Percentiles rank a stretch among this genome's conserved stretches.
phyloP scores from a whole-genome alignment of 805 yeast genomes.

The Candida schatavii region DNA sequence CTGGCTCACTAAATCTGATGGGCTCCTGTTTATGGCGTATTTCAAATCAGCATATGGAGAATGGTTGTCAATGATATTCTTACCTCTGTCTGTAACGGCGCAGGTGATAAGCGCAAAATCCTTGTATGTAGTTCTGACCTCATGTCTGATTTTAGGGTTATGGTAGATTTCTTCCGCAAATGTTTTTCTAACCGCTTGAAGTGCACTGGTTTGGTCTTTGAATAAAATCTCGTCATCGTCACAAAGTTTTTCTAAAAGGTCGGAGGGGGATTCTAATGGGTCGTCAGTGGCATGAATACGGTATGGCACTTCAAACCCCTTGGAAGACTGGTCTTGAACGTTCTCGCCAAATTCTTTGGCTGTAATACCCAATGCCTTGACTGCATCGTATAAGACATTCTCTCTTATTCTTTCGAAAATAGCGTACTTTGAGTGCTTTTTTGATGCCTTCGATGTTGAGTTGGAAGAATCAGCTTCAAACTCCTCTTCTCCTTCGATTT shows the following conservation, averaged over 20 bases:
- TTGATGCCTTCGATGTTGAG: conserved; percentile 18
- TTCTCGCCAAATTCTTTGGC: conserved; percentile 83
- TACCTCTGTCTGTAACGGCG: conserved; percentile 71
- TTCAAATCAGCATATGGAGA: conserved; percentile 87
- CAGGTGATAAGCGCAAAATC: conserved; percentile 68
- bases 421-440: conserved; percentile 59
- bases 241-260: conserved; percentile 47
- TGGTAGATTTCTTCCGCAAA: conserved; percentile 77
- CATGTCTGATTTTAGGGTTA: conserved; percentile 75
- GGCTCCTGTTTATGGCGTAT: conserved; percentile 79
- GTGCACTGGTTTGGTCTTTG: conserved; percentile 57
- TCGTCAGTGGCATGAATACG: conserved; percentile 75
- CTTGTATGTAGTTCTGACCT: conserved; percentile 61
- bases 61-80: conserved; percentile 68
- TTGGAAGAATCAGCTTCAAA: conserved; percentile 18
- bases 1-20: conserved; percentile 64
- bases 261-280: conserved; percentile 57
- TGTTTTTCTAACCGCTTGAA: conserved; percentile 70
- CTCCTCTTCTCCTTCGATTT: conserved; percentile 26
- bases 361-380: conserved; percentile 71
- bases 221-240: conserved; percentile 50
- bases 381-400: conserved; percentile 62
- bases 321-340: conserved; percentile 57
- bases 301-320: conserved; percentile 40
- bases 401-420: conserved; percentile 64